Base-by-base conservation (phyloP, 208 protist species). In the Trypanosoma platydactyli region DNA sequence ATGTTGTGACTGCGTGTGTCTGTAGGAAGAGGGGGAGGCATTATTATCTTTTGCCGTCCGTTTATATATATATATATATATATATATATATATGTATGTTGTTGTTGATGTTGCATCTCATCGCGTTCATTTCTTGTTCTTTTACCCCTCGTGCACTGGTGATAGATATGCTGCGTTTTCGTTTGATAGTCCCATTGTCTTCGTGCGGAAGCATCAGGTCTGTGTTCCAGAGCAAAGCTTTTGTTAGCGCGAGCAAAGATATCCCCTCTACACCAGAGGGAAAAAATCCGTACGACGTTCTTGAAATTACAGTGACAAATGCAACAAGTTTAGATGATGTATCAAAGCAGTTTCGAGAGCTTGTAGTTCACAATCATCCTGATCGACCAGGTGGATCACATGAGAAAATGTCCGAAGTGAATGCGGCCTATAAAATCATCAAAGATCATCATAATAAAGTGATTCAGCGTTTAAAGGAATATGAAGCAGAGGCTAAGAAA, bases 321-420 rank as follows among this genome's bases (percentile, higher is more conserved):
- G 63, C 81, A 42, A 89, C 87, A 24, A 84, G 81, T n/a, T 30
- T 94, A 1, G 86, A 94, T 30, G 87, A 94, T 35, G 73, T 97
- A 20, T 88, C 89, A 38, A 94, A 94, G 68, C 87, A 94, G 71
- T 95, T 92, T 55, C 79, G 88, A 29, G 77, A 81, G 13, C 76
- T 97, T 54, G 92, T 95, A 20, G 80, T 93, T 54, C 76, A 89
- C 63, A 84, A 91, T 58, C 92, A 97, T 71, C 92, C 92, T 29
- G 92, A 97, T 62, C 74, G 86, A 58, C 89, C 86, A n/a, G 89
- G 87, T 33, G 92, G 92, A 27, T 92, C 84, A 22, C 92, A 84
- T n/a, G 87, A 93, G 53, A 87, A 84, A 64, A 97, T 97, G 92
- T 80, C 87, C 2, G 89, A 97, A 71, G 74, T 94, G 33, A 97